phyloP scores from a whole-genome alignment of 257 asterid genomes.

The Perilla frutescens region DNA sequence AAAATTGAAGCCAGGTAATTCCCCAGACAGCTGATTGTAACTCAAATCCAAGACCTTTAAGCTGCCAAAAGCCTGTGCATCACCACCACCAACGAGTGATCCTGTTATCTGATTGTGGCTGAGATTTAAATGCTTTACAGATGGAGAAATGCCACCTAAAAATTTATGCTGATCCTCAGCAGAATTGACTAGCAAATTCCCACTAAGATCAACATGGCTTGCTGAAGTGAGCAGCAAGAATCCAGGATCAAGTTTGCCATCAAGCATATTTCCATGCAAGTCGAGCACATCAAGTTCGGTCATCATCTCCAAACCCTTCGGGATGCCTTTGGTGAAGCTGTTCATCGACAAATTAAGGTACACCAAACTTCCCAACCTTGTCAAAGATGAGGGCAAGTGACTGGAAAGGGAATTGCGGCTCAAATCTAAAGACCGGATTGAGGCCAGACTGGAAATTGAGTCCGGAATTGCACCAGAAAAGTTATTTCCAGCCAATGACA shows the following conservation, averaged over 20 bases:
- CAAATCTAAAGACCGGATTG: constrained; percentile 72
- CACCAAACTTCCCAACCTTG: constrained; percentile 57
- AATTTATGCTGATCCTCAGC: constrained; percentile 53
- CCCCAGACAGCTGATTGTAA: constrained; percentile 87
- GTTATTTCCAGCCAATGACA: constrained; percentile 85
- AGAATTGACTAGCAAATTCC: constrained; percentile 63
- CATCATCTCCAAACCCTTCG: constrained; percentile 86
- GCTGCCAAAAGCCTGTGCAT: constrained; percentile 66
- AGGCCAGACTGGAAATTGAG: constrained; percentile 60
- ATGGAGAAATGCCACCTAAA: constrained; percentile 59
- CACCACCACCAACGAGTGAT: constrained; percentile 68
- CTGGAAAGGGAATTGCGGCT: constrained; percentile 82
- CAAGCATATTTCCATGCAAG: constrained; percentile 88
- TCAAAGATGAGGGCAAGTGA: constrained; percentile 61
- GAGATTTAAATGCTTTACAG: constrained; percentile 75
- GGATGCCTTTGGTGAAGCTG: constrained; percentile 63
- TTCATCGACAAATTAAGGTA: constrained; percentile 78
- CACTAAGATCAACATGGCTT: constrained; percentile 79
- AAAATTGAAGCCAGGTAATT: constrained; percentile 81
- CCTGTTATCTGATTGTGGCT: constrained; percentile 78
- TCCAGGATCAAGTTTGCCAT: constrained; percentile 68
- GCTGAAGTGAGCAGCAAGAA: constrained; percentile 76
- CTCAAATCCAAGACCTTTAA: constrained; percentile 90
- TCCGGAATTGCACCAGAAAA: constrained; percentile 82
- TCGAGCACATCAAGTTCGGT: constrained; percentile 69